These are phyloP conservation scores for Phlegmacium glaucopus DNA, from an alignment of 768 basidiomycete genomes.

Conservation along the genomic window DNA sequence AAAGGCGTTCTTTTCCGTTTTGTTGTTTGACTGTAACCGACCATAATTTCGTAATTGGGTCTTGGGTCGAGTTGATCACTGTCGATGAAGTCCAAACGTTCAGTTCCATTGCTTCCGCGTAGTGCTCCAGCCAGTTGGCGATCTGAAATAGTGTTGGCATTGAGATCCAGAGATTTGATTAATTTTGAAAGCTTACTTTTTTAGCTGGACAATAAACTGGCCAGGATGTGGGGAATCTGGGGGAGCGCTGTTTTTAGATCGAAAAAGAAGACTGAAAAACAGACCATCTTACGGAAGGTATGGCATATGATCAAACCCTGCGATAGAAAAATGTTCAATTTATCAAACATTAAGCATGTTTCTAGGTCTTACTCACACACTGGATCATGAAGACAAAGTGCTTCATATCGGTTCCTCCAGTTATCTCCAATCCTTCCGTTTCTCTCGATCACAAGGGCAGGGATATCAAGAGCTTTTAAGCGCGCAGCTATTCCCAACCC, in stretches of 20 bases:
- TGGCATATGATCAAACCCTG: slow-evolving; percentile 56
- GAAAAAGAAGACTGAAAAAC: neutral
- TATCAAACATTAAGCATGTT: slow-evolving; percentile 1
- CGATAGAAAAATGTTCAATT: neutral
- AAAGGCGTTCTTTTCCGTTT: slow-evolving; percentile 32
- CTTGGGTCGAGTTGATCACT: slow-evolving; percentile 32
- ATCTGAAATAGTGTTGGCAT: slow-evolving; percentile 14
- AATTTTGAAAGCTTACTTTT: slow-evolving; percentile 16
- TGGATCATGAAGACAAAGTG: slow-evolving; percentile 63
- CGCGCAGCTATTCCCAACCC: slow-evolving; percentile 65
- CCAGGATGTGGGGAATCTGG: slow-evolving; percentile 30
- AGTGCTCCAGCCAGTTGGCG: slow-evolving; percentile 30
- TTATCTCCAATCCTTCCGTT: slow-evolving; percentile 56
- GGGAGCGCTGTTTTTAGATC: neutral
- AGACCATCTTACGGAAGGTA: slow-evolving; percentile 47
- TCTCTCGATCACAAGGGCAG: slow-evolving; percentile 63
- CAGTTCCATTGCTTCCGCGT: slow-evolving; percentile 36
- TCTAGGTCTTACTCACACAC: slow-evolving; percentile 48
- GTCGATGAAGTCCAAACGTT: slow-evolving; percentile 48
- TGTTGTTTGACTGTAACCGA: slow-evolving; percentile 34
- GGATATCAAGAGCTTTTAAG: slow-evolving; percentile 56
- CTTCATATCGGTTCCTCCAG: slow-evolving; percentile 66
- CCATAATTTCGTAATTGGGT: slow-evolving; percentile 34
- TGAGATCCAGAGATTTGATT: neutral
- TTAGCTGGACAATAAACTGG: slow-evolving; percentile 27